These are phyloP conservation scores for carrot (Daucus carota) DNA, from an alignment of 129 eudicot genomes.

Conservation along the genomic window DH1_v3.0 NC_030386.2:38224001-38224500, in stretches of 20 bases:
- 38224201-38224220: not conserved
- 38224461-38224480: no score
- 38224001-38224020: not conserved
- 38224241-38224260: not conserved
- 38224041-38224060: conserved; percentile 9
- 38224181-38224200: not conserved
- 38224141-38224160: not conserved
- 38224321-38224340: not conserved
- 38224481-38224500: no score
- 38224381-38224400: no score
- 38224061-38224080: not conserved
- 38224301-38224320: not conserved
- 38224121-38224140: not conserved
- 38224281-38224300: not conserved
- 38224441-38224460: no score
- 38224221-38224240: not conserved
- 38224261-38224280: not conserved
- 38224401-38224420: no score
- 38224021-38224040: conserved; percentile 6
- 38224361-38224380: no score
- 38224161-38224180: not conserved
- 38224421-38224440: no score
- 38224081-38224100: not conserved
- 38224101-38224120: not conserved
- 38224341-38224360: no score